A percentile compares a stretch with the other conserved stretches of the same genome.
phyloP scores from a whole-genome alignment of 345 rosid species.

The Schrenkiella parvula region DNA sequence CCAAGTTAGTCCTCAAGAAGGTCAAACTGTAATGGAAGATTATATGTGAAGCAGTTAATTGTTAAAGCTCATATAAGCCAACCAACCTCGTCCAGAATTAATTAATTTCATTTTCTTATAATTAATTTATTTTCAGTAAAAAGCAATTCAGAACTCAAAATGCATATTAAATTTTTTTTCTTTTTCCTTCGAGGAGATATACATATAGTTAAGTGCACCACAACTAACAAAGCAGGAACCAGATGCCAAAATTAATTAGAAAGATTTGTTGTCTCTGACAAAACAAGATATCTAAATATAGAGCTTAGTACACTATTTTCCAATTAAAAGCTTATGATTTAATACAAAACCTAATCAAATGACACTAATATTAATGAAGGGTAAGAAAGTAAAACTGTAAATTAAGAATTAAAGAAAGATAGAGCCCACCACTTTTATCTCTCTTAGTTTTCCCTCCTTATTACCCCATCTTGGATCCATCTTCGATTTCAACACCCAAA shows the following conservation, averaged over 20 bases:
- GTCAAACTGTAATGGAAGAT: constrained; percentile 16
- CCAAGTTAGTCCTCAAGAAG: constrained; percentile 4
- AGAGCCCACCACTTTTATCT: constrained; percentile 30
- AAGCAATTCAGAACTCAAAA: not conserved
- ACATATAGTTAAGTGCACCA: constrained; percentile 7
- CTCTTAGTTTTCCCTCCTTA: constrained; percentile 24
- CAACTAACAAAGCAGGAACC: constrained; percentile 24
- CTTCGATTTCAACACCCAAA: constrained; percentile 32
- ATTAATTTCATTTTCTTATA: constrained; percentile 13
- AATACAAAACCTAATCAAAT: not conserved
- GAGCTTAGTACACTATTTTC: not conserved
- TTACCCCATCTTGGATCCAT: constrained; percentile 33
- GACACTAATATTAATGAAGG: constrained; percentile 1
- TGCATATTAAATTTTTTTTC: not conserved
- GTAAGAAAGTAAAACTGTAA: constrained; percentile 21
- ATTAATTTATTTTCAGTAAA: constrained; percentile 10
- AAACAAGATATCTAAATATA: constrained; percentile 9
- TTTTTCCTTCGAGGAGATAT: too few relatives aligned
- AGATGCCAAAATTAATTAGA: constrained; percentile 19
- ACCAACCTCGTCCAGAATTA: constrained; percentile 20
- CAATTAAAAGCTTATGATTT: not conserved
- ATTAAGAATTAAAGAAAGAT: constrained; percentile 12
- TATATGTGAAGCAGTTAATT: not conserved
- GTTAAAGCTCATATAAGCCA: constrained; percentile 16
- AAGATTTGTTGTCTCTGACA: constrained; percentile 10